Conservation (phyloP, 768 basidiomycete genomes). For the Boletus rufocinnamomeus region DNA sequence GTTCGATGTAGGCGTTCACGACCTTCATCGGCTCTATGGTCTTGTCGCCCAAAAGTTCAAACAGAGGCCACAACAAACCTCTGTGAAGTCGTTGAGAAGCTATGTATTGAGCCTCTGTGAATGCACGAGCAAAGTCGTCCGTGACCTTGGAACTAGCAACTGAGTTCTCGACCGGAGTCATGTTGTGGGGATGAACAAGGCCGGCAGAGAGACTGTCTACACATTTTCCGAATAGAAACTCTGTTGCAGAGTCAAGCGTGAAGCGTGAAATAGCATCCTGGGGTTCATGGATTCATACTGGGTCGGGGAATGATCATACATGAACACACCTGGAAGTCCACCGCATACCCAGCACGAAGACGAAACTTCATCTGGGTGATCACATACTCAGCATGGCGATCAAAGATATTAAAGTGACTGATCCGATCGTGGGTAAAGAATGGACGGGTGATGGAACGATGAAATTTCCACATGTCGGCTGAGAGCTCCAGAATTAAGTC, state of each 20-base stretch:
- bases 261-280: conserved; percentile 62
- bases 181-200: conserved; percentile 55
- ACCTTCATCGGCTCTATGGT: conserved; percentile 51
- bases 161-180: conserved; percentile 18
- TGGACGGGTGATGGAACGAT: conserved; percentile 64
- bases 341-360: conserved; percentile 48
- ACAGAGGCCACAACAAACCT: conserved; percentile 55
- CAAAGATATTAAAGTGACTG: conserved; percentile 61
- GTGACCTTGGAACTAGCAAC: conserved; percentile 35
- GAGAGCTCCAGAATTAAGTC: conserved; percentile 13
- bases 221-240: conserved; percentile 64
- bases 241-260: conserved; percentile 66
- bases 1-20: conserved; percentile 54
- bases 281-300: not conserved
- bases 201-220: conserved; percentile 53
- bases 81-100: conserved; percentile 45
- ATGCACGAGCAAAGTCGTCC: conserved; percentile 50
- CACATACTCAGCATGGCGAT: conserved; percentile 49
- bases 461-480: conserved; percentile 61
- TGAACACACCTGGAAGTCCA: conserved; percentile 56
- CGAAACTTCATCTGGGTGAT: conserved; percentile 50
- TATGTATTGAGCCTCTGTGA: conserved; percentile 47
- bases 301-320: not conserved
- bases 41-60: conserved; percentile 50
- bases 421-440: conserved; percentile 64